Conservation (phyloP, 768 basidiomycete species). For the Lactarius sp. region DNA sequence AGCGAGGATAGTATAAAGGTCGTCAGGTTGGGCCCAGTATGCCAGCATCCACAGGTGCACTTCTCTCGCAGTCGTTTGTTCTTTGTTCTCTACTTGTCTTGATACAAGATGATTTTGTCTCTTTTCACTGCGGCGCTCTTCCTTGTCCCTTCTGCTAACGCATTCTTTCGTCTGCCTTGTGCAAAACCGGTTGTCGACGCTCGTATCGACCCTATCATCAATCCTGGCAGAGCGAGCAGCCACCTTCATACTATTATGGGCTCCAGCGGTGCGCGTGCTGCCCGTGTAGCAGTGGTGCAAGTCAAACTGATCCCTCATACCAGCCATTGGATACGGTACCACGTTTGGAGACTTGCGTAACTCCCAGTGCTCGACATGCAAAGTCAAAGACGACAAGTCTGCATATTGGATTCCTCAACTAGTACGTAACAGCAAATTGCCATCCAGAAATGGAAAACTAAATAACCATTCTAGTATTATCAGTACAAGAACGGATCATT, state of each 20-base stretch:
- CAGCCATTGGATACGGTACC: constrained; percentile 18
- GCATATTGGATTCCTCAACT: constrained; percentile 20
- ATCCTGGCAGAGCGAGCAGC: constrained; percentile 5
- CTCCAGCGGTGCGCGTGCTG: constrained; percentile 10
- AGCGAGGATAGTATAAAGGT: constrained; percentile 13
- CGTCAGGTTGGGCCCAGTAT: neutral
- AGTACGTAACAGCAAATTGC: neutral
- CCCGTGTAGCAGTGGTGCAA: neutral
- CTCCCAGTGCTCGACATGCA: constrained; percentile 21
- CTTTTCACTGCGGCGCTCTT: constrained; percentile 8
- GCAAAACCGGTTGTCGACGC: constrained; percentile 8
- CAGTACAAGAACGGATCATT: constrained; percentile 13
- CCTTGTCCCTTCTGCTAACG: constrained; percentile 10
- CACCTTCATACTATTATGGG: constrained; percentile 24
- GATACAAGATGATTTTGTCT: constrained; percentile 10
- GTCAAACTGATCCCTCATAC: neutral
- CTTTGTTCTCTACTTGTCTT: neutral
- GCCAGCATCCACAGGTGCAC: constrained; percentile 12
- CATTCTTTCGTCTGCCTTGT: constrained; percentile 22
- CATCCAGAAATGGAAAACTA: neutral
- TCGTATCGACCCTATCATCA: constrained; percentile 23
- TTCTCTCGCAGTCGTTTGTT: neutral
- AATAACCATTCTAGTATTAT: constrained; percentile 19
- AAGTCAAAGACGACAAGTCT: constrained; percentile 23
- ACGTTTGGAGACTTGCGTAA: constrained; percentile 12